Conservation (phyloP, 257 asterid species). For the Gynochthodes officinalis region DNA sequence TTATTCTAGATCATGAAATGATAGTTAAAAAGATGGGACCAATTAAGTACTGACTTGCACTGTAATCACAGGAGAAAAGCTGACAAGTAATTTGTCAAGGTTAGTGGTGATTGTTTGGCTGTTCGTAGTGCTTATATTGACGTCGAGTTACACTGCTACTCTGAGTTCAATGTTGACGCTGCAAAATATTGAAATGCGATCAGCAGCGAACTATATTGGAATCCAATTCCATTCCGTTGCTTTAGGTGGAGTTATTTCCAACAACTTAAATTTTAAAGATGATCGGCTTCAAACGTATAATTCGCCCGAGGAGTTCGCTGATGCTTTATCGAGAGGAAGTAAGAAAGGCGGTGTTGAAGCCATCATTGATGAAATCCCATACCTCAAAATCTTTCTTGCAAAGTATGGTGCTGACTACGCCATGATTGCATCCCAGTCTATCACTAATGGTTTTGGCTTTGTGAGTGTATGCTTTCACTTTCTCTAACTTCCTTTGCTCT, state of each 20-base stretch:
- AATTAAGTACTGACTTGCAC: background rate
- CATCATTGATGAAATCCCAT: slow-evolving; percentile 32
- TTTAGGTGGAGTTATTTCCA: slow-evolving; percentile 7
- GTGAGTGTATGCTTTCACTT: slow-evolving; percentile 17
- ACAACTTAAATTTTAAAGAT: slow-evolving; percentile 23
- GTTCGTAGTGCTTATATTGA: slow-evolving; percentile 43
- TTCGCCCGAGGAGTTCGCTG: slow-evolving; percentile 12
- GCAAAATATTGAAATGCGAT: slow-evolving; percentile 28
- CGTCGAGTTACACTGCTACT: slow-evolving; percentile 49
- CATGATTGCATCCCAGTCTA: slow-evolving; percentile 13
- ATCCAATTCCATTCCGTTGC: slow-evolving; percentile 17
- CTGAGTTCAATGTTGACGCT: slow-evolving; percentile 49
- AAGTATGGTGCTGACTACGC: slow-evolving; percentile 20
- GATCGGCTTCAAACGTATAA: slow-evolving; percentile 5
- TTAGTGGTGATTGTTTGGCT: slow-evolving; percentile 44
- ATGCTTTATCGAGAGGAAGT: slow-evolving; percentile 36
- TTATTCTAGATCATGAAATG: background rate
- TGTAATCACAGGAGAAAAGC: slow-evolving; percentile 38
- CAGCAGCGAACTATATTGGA: slow-evolving; percentile 31
- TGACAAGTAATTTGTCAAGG: slow-evolving; percentile 38
- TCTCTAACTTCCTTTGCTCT: too few relatives aligned
- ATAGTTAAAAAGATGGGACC: background rate
- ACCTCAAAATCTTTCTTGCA: slow-evolving; percentile 24
- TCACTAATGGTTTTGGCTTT: slow-evolving; percentile 23
- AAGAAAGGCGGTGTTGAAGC: slow-evolving; percentile 41